Evolutionary conservation across 495 filamentous ascomycete genomes (phyloP), one percentile per base, ranked within the genome.

Genomic region (Penicillium tannophilum): DNA sequence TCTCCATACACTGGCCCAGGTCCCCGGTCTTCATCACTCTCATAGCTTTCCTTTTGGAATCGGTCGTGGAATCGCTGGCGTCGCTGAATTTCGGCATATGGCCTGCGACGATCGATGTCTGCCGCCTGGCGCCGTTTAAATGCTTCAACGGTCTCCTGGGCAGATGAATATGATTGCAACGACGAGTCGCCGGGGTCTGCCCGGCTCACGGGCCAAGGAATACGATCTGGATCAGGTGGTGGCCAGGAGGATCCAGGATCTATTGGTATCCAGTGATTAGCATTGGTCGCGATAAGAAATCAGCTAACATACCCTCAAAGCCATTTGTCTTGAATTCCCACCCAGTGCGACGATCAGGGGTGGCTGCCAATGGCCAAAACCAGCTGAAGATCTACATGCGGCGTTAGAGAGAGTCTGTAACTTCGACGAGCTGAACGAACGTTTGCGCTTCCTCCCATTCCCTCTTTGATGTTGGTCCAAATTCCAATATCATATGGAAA

Each of bases 401-500:
- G 20, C 14, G 58, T 68, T 14, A 56, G 46, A 6, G 6, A 48
- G 30, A 24, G 12, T 55, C 20, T 14, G 26, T 11, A 36, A 31
- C 19, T 35, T n/a, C 2, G 12, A 23, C 19, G 24, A n/a, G 44
- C 26, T 2, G 11, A 0, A 66, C 71, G 57, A 12, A 80, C 77
- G 72, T 82, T 79, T 24, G 62, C 62, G 58, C 77, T 85, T 0
- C 82, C 80, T 3, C 91, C 92, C 86, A 95, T 92, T 31, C 82
- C 88, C 55, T 88, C 84, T 55, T 75, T 84, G 47, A 93, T 74
- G 66, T 97, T 97, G 20, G 76, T 75, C 81, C 86, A 94, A 48
- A 98, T 79, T 9, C 94, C 95, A 57, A 98, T 81, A 68, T 98
- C 94, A 64, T 95, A 98, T 0, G 92, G 92, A 68, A 92, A 97